Evolutionary conservation across 805 yeast genomes (phyloP).

Genomic region (Candida railenensis): DNA sequence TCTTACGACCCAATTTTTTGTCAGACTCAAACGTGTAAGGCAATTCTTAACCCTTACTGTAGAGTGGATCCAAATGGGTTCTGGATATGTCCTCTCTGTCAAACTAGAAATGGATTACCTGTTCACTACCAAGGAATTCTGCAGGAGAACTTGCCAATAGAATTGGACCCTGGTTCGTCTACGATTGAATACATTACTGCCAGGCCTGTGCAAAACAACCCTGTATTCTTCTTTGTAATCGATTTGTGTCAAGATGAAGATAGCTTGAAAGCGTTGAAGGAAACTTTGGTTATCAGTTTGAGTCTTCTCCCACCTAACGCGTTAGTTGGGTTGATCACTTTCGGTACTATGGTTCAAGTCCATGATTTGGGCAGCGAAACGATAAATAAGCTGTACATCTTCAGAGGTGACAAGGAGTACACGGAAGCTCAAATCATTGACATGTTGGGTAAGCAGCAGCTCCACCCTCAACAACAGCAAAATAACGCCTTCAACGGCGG

Average conservation of each 20-base stretch:
- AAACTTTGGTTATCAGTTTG: slow-evolving; percentile 71
- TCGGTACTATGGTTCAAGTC: slow-evolving; percentile 86
- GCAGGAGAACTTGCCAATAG: slow-evolving; percentile 77
- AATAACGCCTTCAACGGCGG: slow-evolving; percentile 11
- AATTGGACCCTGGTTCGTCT: slow-evolving; percentile 63
- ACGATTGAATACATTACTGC: slow-evolving; percentile 84
- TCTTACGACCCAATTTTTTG: slow-evolving; percentile 85
- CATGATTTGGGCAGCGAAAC: slow-evolving; percentile 72
- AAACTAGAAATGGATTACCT: slow-evolving; percentile 75
- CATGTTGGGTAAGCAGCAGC: slow-evolving; percentile 41
- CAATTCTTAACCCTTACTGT: slow-evolving; percentile 85
- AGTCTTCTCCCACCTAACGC: slow-evolving; percentile 87
- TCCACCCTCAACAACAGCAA: slow-evolving; percentile 13
- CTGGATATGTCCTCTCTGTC: slow-evolving; percentile 89
- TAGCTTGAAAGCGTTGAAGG: slow-evolving; percentile 79
- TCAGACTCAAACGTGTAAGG: slow-evolving; percentile 73
- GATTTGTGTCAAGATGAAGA: slow-evolving; percentile 91
- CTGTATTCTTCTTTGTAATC: slow-evolving; percentile 80
- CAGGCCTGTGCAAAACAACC: slow-evolving; percentile 81
- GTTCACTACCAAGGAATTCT: slow-evolving; percentile 75
- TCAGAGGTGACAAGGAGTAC: slow-evolving; percentile 88
- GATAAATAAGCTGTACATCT: slow-evolving; percentile 74
- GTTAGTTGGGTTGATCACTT: slow-evolving; percentile 82
- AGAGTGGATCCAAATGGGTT: slow-evolving; percentile 72
- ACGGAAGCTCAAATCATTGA: slow-evolving; percentile 64